Conservation (phyloP, 805 yeast genomes). For the Cyberlindnera xishuangbannaensis region DNA sequence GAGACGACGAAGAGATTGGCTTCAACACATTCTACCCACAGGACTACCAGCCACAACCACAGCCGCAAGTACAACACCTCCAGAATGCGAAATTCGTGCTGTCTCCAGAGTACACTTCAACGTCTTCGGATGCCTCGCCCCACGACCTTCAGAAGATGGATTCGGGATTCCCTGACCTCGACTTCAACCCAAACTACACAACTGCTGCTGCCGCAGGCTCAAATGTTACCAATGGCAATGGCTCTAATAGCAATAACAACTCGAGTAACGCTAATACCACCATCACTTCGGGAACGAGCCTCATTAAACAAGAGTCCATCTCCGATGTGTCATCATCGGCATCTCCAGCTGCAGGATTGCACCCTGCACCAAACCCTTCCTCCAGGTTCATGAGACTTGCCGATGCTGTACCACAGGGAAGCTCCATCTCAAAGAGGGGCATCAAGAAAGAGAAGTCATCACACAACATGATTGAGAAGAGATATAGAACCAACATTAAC, state of each 20-base stretch:
- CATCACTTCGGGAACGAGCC: not conserved
- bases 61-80: conserved; percentile 3
- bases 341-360: conserved; percentile 7
- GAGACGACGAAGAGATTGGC: conserved; percentile 10
- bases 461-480: conserved; percentile 68
- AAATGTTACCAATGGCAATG: no score
- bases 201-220: no score
- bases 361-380: no score
- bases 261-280: no score
- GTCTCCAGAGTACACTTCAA: conserved; percentile 15
- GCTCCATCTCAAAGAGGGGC: conserved; percentile 19
- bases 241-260: no score
- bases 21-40: conserved; percentile 3
- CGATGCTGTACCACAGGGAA: conserved; percentile 21
- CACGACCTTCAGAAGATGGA: conserved; percentile 6
- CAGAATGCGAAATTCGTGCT: conserved; percentile 2
- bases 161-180: conserved; percentile 5
- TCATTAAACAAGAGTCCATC: conserved; percentile 16
- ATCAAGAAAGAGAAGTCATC: conserved; percentile 48
- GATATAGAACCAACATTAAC: conserved; percentile 66
- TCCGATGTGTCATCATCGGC: conserved; percentile 16
- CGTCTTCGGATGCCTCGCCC: conserved; percentile 13
- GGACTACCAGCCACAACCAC: conserved; percentile 2
- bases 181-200: conserved; percentile 1
- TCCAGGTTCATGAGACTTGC: conserved; percentile 18